phyloP scores from a whole-genome alignment of 1,284 basidiomycete species.

The Trichosporon ovoides region DNA sequence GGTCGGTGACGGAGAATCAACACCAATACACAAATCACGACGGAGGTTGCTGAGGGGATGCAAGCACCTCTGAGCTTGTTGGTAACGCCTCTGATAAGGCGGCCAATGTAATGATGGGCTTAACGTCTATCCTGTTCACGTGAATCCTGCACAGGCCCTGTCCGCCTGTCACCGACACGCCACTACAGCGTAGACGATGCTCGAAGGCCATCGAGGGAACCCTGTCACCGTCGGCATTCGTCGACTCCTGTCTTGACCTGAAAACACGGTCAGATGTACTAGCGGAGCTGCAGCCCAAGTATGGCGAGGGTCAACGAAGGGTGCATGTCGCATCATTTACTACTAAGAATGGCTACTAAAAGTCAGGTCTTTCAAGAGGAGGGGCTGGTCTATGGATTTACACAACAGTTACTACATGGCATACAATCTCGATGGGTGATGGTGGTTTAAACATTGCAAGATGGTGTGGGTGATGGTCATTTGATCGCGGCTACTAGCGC shows the following conservation, averaged over 20 bases:
- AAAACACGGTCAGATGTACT: constrained; percentile 54
- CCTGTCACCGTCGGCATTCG: constrained; percentile 54
- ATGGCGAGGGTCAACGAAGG: background rate
- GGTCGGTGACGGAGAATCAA: too few relatives aligned
- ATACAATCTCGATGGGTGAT: constrained; percentile 2
- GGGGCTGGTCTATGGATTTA: background rate
- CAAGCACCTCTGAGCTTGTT: too few relatives aligned
- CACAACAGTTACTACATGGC: constrained; percentile 2
- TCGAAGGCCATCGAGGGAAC: too few relatives aligned
- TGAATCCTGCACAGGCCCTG: too few relatives aligned
- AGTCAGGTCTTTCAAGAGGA: background rate
- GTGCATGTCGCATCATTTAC: background rate
- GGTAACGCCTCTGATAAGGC: too few relatives aligned
- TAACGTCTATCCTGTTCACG: too few relatives aligned
- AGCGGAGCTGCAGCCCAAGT: too few relatives aligned
- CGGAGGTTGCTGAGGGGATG: too few relatives aligned
- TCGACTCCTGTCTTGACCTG: constrained; percentile 75
- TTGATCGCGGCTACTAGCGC: constrained; percentile 52
- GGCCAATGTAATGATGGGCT: too few relatives aligned
- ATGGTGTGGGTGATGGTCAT: background rate
- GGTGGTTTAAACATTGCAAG: background rate
- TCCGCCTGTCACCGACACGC: too few relatives aligned
- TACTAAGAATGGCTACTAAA: background rate
- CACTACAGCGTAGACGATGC: too few relatives aligned
- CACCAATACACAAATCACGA: too few relatives aligned